Evolutionary conservation across 2,329 filamentous ascomycete genomes (phyloP).

Genomic region (Neopestalotiopsis sp.): DNA sequence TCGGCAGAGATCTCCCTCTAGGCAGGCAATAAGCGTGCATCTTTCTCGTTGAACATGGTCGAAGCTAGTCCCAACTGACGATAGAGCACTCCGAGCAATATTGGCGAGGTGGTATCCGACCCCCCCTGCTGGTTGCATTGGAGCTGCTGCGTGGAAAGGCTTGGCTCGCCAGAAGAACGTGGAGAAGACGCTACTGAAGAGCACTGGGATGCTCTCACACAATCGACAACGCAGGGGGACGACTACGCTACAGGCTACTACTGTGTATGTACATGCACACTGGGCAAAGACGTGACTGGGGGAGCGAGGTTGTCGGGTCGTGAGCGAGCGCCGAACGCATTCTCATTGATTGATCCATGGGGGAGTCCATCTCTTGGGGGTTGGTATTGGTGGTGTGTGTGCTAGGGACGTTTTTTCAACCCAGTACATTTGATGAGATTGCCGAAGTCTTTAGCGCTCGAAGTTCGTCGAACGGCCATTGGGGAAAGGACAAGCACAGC

Average conservation of each 20-base stretch:
- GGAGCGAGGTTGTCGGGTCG: conserved; percentile 16
- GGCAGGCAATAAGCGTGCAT: conserved; percentile 15
- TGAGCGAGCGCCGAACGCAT: conserved; percentile 16
- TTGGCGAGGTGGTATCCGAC: conserved; percentile 9
- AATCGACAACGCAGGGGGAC: background rate
- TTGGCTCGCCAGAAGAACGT: conserved; percentile 17
- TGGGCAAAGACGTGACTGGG: background rate
- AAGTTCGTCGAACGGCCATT: background rate
- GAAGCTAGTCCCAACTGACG: conserved; percentile 17
- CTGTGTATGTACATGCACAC: background rate
- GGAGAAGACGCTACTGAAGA: conserved; percentile 12
- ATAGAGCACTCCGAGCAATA: conserved; percentile 4
- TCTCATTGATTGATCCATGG: conserved; percentile 13
- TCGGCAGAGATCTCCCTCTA: conserved; percentile 22
- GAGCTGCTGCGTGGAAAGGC: conserved; percentile 7
- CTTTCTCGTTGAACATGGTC: conserved; percentile 16
- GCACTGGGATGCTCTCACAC: background rate
- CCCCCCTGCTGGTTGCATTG: conserved; percentile 8
- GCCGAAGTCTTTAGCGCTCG: conserved; percentile 19
- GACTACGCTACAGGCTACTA: background rate
- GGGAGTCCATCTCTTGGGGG: background rate
- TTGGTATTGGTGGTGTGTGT: background rate
- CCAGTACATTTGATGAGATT: conserved; percentile 12
- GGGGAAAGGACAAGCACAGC: conserved; percentile 5
- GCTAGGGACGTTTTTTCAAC: background rate